Base-by-base conservation (phyloP, 768 basidiomycete species). In the Rhodotorula babjevae region DNA sequence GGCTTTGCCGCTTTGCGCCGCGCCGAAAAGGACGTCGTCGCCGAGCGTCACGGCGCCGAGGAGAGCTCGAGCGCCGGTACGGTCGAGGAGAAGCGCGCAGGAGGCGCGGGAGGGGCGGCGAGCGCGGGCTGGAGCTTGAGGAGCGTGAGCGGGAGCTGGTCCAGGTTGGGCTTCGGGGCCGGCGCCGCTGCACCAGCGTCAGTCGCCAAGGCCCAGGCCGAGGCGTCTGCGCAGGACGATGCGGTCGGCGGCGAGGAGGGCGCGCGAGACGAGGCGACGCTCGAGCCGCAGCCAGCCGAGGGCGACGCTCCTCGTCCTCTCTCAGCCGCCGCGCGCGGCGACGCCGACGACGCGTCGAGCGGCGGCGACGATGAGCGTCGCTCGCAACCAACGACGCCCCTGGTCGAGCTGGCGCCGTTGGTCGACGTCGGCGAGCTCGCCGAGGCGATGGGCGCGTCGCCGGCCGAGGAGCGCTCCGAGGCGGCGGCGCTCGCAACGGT, bases 391-490 rank as follows among this genome's bases (percentile, higher is more conserved):
- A 23, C 59, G 1, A 58, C 70, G 12, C 65, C 70, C 0, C 40
- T 31, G 2, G 46, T 63, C n/a, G 49, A 59, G 36, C 61, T 63
- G 4, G 68, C 68, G 6, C 52, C 50, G 3, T 25, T 61, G 1
- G 70, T 71, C 11, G 65, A 66, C n/a, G 21, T n/a, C 4, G 19
- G 10, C 16, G 64, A 65, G 65, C 61, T 66, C 5, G 65, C 60
- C 1, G 65, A 57, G 36, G 70, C 70, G 33, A 56, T 66, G 12
- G 70, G 66, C 4, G n/a, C 49, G 15, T 42, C 59, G 46, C 49
- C 58, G 2, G 36, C 2, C 14, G 2, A 46, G 33, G 23, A 36
- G 18, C 29, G 36, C 12, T 7, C 31, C 21, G 19, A 18, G 40
- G 49, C 21, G 2, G 47, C n/a, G 58, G 9, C 21, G 3, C 23